A percentile compares a stretch with the other conserved stretches of the same genome.
These are phyloP conservation scores for Aspergillus sp. DNA, from an alignment of 2,329 filamentous ascomycete genomes.

Conservation along the genomic window DNA sequence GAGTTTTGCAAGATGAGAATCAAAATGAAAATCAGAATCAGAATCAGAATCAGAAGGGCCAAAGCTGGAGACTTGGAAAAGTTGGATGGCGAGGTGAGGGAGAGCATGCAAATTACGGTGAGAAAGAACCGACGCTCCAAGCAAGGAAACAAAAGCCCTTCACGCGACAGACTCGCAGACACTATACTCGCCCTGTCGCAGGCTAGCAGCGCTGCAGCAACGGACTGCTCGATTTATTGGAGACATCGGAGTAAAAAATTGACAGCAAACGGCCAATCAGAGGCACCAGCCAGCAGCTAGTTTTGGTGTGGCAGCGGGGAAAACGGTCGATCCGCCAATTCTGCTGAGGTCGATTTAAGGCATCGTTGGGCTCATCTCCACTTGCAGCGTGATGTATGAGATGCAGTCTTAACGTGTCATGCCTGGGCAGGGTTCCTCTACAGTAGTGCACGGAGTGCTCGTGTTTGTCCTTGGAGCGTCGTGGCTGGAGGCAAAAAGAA, in stretches of 20 bases:
- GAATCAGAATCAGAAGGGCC: neutral
- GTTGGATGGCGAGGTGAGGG: neutral
- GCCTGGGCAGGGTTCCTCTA: neutral
- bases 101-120: conserved; percentile 8
- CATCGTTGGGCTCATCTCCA: conserved; percentile 12
- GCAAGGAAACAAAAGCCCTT: conserved; percentile 13
- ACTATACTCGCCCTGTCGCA: neutral
- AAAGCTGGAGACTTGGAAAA: neutral
- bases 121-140: conserved; percentile 16
- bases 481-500: neutral
- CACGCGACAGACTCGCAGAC: conserved; percentile 18
- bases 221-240: neutral
- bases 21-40: neutral
- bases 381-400: neutral
- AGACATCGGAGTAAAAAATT: conserved; percentile 13
- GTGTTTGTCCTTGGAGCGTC: neutral
- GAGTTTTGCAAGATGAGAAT: neutral
- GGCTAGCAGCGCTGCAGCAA: neutral
- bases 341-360: conserved; percentile 2
- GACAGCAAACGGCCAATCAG: conserved; percentile 15
- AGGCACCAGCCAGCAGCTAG: conserved; percentile 13
- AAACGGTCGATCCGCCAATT: conserved; percentile 15
- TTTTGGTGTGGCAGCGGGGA: conserved; percentile 22
- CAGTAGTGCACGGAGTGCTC: too few relatives aligned
- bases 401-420: conserved; percentile 18